Evolutionary conservation across 2,329 filamentous ascomycete genomes (phyloP).

Genomic region (Didymella keratinophila): DNA sequence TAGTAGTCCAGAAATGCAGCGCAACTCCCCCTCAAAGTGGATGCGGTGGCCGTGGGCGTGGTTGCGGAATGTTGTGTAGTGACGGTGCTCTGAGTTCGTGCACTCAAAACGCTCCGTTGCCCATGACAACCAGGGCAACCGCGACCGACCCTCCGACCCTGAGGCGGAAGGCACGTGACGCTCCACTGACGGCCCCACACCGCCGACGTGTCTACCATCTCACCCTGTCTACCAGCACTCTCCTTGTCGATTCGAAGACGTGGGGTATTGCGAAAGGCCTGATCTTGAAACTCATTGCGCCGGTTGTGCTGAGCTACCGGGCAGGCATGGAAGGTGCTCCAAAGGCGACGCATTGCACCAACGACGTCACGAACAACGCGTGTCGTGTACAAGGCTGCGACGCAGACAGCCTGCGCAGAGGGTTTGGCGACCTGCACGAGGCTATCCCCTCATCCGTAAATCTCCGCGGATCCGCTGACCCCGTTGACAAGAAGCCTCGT

Average conservation of each 20-base stretch:
- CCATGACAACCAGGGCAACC: slow-evolving; percentile 6
- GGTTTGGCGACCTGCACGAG: not conserved
- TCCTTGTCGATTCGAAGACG: slow-evolving; percentile 4
- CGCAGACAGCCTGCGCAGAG: not conserved
- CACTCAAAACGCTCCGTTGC: slow-evolving; percentile 15
- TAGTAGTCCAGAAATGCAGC: slow-evolving; percentile 22
- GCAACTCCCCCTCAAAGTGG: slow-evolving; percentile 23
- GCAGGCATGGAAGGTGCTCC: not conserved
- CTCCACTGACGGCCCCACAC: not conserved
- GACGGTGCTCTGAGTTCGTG: slow-evolving; percentile 11
- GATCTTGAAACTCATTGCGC: not conserved
- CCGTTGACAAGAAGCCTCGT: slow-evolving; percentile 1
- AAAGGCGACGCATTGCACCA: not conserved
- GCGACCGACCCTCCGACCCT: too few relatives aligned
- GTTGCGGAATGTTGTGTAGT: slow-evolving; percentile 38
- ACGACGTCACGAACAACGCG: slow-evolving; percentile 8
- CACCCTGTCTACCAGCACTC: slow-evolving; percentile 3
- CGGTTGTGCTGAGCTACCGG: not conserved
- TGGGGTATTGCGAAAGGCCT: not conserved
- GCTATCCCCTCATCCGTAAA: slow-evolving; percentile 6
- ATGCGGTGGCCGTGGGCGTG: slow-evolving; percentile 26
- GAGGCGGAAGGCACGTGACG: slow-evolving; percentile 7
- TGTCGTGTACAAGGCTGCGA: not conserved
- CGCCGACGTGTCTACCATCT: slow-evolving; percentile 6
- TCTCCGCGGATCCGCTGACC: slow-evolving; percentile 13